Base-by-base conservation (phyloP, 2,329 filamentous ascomycete genomes). In the Ophiostoma piceae region DNA sequence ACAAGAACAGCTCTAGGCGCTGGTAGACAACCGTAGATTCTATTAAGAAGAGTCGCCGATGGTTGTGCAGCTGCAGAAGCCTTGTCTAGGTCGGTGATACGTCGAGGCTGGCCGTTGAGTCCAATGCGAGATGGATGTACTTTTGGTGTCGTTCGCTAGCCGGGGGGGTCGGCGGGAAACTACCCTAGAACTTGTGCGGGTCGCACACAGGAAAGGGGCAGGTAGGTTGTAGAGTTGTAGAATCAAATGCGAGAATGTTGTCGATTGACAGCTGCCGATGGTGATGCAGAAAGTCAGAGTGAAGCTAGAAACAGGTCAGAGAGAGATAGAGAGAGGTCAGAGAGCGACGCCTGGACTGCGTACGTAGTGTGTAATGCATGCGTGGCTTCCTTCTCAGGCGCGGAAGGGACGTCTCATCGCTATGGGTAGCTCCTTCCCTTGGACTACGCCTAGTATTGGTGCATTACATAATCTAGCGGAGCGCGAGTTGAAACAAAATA, bases 351-450 rank as follows among this genome's bases (percentile, higher is more conserved):
- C 60, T 64, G 60, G 60, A 64, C 60, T n/a, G 60, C 57, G 57
- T 62, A 62, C 7, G 57, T 62, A 64, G 32, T 37, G 37, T 43
- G n/a, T 8, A 43, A 66, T 43, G 64, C 64, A 66, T 66, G 35
- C 64, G 64, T 66, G 64, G 64, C 64, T 66, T 64, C 41, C 64
- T n/a, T 37, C 35, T 16, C 64, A 66, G 62, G 35, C 35, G 62
- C 62, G 62, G 62, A 65, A 65, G 35, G 62, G 11, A 37, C 64
- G 64, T 66, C 64, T 66, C 64, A 66, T 66, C 60, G 60, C 60
- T 64, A 37, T 35, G 32, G 64, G 37, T 37, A 66, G 64, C 64
- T 66, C 64, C 64, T 41, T 39, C 32, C 37, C 35, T 41, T 41
- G 19, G 12, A 57, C 9, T 57, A 26, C 14, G 22, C 54, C 54